phyloP scores from a whole-genome alignment of 768 basidiomycete genomes.

The Macrocybe gigantea region DNA sequence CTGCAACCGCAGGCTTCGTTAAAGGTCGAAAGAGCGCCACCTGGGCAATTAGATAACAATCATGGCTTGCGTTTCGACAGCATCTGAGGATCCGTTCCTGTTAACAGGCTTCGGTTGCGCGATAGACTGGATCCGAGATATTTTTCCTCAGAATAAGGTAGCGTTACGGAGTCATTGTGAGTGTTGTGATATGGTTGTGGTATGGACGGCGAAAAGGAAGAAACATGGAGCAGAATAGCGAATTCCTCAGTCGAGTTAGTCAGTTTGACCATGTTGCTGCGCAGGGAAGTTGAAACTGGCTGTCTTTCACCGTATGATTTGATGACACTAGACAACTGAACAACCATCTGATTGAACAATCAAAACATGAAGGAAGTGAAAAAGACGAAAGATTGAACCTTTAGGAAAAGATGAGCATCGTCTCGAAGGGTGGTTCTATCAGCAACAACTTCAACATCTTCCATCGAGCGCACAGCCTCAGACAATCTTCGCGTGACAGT shows the following conservation, averaged over 20 bases:
- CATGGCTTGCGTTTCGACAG: no score
- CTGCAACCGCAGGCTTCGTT: no score
- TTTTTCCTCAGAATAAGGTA: no score
- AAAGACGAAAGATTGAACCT: slow-evolving; percentile 39
- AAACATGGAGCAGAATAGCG: slow-evolving; percentile 75
- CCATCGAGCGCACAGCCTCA: slow-evolving; percentile 50
- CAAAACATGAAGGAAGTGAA: not conserved
- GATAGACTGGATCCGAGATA: no score
- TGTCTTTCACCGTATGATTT: slow-evolving; percentile 60
- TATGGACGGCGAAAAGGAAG: no score
- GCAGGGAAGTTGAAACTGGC: slow-evolving; percentile 46
- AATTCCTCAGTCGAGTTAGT: slow-evolving; percentile 85
- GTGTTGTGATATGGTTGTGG: no score
- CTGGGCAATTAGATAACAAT: no score
- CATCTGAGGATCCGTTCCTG: no score
- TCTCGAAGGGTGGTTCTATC: slow-evolving; percentile 66
- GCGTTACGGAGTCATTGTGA: no score
- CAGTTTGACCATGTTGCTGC: slow-evolving; percentile 67
- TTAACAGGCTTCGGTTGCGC: no score
- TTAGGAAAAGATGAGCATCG: slow-evolving; percentile 76
- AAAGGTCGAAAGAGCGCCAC: no score
- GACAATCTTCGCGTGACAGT: slow-evolving; percentile 58
- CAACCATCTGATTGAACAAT: slow-evolving; percentile 48
- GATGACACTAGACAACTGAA: slow-evolving; percentile 68
- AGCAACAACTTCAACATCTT: slow-evolving; percentile 45